These are phyloP conservation scores for Diplodia seriata DNA, from an alignment of 2,329 filamentous ascomycete species.

Conservation along the genomic window DNA sequence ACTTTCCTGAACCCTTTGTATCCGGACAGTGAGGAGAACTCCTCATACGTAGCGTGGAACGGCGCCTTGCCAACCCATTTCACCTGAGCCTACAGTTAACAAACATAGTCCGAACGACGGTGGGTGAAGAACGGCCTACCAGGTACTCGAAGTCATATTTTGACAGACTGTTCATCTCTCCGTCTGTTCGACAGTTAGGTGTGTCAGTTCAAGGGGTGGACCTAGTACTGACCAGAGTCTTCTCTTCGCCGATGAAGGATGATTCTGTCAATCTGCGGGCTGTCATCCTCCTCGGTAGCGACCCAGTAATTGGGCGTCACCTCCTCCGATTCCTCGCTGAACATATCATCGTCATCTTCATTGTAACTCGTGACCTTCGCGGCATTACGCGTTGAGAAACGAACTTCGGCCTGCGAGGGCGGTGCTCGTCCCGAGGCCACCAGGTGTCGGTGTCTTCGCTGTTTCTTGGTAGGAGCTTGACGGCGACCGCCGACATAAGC, in stretches of 20 bases:
- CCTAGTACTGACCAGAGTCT: slow-evolving; percentile 53
- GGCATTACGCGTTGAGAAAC: slow-evolving; percentile 87
- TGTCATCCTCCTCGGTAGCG: slow-evolving; percentile 74
- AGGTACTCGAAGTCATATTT: slow-evolving; percentile 87
- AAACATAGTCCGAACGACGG: background rate
- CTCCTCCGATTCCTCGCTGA: slow-evolving; percentile 64
- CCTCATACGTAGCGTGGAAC: slow-evolving; percentile 95
- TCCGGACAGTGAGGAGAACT: slow-evolving; percentile 73
- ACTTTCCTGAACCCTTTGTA: slow-evolving; percentile 86
- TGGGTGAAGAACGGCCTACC: slow-evolving; percentile 46
- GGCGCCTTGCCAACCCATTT: slow-evolving; percentile 98
- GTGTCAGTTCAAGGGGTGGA: background rate
- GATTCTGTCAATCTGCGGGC: slow-evolving; percentile 87
- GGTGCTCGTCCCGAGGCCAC: slow-evolving; percentile 65
- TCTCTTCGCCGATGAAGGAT: slow-evolving; percentile 84
- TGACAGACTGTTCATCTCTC: slow-evolving; percentile 49
- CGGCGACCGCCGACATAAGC: slow-evolving; percentile 80
- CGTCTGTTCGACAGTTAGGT: slow-evolving; percentile 41
- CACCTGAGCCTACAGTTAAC: slow-evolving; percentile 61
- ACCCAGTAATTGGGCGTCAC: slow-evolving; percentile 74
- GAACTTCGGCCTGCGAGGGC: slow-evolving; percentile 77
- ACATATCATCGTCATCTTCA: slow-evolving; percentile 67
- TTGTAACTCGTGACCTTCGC: slow-evolving; percentile 76
- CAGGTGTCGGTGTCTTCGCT: slow-evolving; percentile 73
- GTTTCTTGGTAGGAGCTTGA: slow-evolving; percentile 73